Evolutionary conservation across 768 basidiomycete species (phyloP).

Genomic region (Leccinum disarticulatum): DNA sequence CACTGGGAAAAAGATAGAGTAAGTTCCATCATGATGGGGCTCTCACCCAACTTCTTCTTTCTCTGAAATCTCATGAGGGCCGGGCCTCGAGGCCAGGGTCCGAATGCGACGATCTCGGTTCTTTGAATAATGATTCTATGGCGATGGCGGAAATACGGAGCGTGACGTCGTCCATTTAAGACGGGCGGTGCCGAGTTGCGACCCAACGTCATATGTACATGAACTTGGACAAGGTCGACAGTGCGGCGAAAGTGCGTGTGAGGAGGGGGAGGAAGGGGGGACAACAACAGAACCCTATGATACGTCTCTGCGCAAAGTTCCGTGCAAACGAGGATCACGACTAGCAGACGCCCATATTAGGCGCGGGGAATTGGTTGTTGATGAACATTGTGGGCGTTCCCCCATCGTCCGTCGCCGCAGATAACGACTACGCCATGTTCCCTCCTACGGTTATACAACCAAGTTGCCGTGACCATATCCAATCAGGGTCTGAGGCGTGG

Average conservation of each 20-base stretch:
- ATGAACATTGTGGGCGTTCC: neutral
- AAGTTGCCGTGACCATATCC: constrained; percentile 4
- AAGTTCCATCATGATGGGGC: neutral
- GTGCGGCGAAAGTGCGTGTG: neutral
- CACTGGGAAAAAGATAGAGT: neutral
- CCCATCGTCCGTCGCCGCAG: neutral
- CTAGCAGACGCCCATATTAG: neutral
- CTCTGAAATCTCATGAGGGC: neutral
- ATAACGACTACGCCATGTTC: neutral
- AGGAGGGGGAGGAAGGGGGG: neutral
- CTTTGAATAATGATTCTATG: neutral
- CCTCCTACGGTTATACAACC: constrained; percentile 2
- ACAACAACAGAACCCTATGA: neutral
- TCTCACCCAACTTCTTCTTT: neutral
- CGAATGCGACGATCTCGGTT: neutral
- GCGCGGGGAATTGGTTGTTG: too few species aligned
- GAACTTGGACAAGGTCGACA: neutral
- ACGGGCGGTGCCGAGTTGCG: neutral
- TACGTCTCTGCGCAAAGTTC: neutral
- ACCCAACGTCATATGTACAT: neutral
- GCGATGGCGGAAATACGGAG: neutral
- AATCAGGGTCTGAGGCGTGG: neutral
- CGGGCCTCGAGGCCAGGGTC: neutral
- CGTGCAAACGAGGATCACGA: neutral
- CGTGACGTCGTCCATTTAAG: too few species aligned